A percentile compares a stretch with the other conserved stretches of the same genome.
These are phyloP conservation scores for Pharus latifolius DNA, from an alignment of 176 grass and related monocot species.

Conservation along the genomic window DNA sequence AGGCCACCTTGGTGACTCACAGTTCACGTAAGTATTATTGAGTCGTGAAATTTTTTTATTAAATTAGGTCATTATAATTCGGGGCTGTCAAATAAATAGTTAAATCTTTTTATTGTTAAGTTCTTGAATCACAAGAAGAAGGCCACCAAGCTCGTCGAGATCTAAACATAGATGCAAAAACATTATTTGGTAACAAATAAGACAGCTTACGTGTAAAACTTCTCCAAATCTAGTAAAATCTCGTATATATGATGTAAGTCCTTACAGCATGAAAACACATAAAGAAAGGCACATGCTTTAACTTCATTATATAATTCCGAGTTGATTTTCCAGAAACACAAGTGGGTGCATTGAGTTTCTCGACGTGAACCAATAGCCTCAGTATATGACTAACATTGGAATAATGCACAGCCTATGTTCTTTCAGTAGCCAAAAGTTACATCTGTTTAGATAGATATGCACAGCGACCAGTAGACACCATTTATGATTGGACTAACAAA, in stretches of 20 bases:
- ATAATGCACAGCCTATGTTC: neutral
- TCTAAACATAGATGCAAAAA: slow-evolving; percentile 39
- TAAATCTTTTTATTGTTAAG: too few species aligned
- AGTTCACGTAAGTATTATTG: too few species aligned
- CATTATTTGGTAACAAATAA: neutral
- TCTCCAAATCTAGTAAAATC: neutral
- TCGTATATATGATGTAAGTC: neutral
- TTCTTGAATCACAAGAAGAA: slow-evolving; percentile 58
- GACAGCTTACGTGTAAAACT: neutral
- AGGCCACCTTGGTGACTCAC: too few species aligned
- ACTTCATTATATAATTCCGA: neutral
- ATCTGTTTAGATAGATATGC: neutral
- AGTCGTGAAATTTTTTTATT: too few species aligned
- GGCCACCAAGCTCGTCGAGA: slow-evolving; percentile 75
- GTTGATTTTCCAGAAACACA: too few species aligned
- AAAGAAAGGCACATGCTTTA: neutral
- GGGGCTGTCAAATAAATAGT: too few species aligned
- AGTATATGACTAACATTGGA: too few species aligned
- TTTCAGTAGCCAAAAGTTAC: neutral
- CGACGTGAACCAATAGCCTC: too few species aligned
- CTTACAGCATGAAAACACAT: neutral
- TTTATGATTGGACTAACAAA: neutral
- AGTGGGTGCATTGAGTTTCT: too few species aligned
- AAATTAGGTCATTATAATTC: too few species aligned
- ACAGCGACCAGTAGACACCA: neutral